Conservation (phyloP, 1,139 yeast genomes). For the Yarrowia galli region DNA sequence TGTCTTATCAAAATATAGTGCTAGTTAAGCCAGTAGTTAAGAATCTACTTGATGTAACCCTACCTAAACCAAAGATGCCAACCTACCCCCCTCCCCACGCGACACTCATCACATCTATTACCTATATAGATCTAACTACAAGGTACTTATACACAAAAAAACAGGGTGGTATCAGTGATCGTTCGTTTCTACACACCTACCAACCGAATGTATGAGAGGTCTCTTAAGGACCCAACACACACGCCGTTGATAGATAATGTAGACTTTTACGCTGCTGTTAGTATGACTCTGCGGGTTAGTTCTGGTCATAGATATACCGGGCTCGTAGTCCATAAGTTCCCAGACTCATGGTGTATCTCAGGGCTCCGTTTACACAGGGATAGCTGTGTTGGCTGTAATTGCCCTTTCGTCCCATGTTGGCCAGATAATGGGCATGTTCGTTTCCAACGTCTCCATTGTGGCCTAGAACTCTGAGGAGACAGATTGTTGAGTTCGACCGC, state of each 20-base stretch:
- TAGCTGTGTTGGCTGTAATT: not conserved
- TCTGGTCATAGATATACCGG: not conserved
- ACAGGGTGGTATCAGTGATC: not conserved
- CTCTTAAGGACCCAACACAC: not conserved
- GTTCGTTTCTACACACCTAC: not conserved
- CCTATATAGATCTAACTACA: not conserved
- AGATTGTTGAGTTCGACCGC: not conserved
- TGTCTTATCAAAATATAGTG: too few species aligned
- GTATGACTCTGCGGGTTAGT: not conserved
- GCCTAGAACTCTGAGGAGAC: not conserved
- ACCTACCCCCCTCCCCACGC: too few species aligned
- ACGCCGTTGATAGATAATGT: not conserved
- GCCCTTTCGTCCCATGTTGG: not conserved
- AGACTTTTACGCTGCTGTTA: not conserved
- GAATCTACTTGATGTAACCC: too few species aligned
- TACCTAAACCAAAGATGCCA: too few species aligned
- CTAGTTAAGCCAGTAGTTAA: too few species aligned
- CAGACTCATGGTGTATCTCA: not conserved
- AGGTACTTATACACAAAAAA: too few species aligned
- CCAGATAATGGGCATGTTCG: not conserved
- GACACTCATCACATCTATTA: not conserved
- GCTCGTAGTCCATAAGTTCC: not conserved
- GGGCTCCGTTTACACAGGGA: not conserved
- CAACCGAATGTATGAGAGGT: not conserved
- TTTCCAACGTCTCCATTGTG: not conserved